Conservation (phyloP, 805 yeast species). For the Wickerhamiella dianesei region DNA sequence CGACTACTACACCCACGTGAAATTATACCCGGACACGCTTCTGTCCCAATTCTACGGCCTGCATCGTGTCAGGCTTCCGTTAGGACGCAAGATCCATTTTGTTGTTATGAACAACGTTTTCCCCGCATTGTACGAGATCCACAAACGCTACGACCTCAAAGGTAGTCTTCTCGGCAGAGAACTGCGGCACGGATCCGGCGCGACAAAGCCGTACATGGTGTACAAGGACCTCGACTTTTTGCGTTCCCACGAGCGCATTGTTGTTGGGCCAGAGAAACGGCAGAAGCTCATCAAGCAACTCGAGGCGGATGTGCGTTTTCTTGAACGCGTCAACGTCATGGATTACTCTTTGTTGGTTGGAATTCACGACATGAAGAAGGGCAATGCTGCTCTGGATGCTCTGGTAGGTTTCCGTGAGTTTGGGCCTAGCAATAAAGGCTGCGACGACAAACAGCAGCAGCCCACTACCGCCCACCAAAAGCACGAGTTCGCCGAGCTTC, state of each 20-base stretch:
- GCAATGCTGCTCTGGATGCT: conserved; percentile 30
- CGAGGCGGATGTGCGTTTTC: conserved; percentile 55
- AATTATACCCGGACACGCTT: conserved; percentile 72
- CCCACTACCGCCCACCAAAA: conserved; percentile 7
- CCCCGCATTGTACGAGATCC: conserved; percentile 84
- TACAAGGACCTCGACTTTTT: conserved; percentile 86
- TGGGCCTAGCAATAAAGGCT: conserved; percentile 16
- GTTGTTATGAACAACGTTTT: conserved; percentile 93
- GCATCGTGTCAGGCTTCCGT: conserved; percentile 84
- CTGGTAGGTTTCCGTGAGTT: conserved; percentile 17
- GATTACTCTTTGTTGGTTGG: conserved; percentile 88
- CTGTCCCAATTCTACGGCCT: conserved; percentile 93
- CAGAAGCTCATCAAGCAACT: conserved; percentile 53
- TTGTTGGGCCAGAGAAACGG: conserved; percentile 61
- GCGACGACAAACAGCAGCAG: neutral
- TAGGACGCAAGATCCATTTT: conserved; percentile 71
- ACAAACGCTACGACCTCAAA: conserved; percentile 75
- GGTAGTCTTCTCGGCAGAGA: conserved; percentile 81
- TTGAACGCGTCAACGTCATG: conserved; percentile 75
- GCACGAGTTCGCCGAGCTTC: conserved; percentile 24
- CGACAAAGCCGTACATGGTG: conserved; percentile 29
- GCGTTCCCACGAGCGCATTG: conserved; percentile 46
- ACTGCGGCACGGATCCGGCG: conserved; percentile 15
- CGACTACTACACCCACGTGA: conserved; percentile 70
- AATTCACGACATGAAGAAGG: conserved; percentile 58